Conservation (phyloP, 768 basidiomycete species). For the Podaxis mareebaensis region DNA sequence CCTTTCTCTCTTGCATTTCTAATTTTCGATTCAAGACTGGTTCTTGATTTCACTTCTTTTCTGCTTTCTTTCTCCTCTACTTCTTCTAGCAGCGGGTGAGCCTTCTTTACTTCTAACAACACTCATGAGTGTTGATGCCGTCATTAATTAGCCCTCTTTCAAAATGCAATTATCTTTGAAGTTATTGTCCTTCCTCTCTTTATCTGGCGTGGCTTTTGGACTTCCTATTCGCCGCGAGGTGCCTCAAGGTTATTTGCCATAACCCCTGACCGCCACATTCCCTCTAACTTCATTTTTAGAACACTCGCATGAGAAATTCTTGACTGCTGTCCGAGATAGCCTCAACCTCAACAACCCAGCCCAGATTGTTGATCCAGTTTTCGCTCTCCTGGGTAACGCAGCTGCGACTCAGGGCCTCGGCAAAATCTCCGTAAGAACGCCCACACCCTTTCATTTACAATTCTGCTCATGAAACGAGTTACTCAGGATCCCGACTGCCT, state of each 20-base stretch:
- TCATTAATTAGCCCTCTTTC: neutral
- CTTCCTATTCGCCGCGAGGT: slow-evolving; percentile 59
- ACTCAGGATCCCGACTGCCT: slow-evolving; percentile 57
- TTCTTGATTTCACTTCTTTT: slow-evolving; percentile 41
- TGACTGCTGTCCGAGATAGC: slow-evolving; percentile 49
- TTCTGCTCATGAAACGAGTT: neutral
- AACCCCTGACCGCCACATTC: neutral
- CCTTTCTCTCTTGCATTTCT: slow-evolving; percentile 24
- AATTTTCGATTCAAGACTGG: slow-evolving; percentile 51
- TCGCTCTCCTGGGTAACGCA: slow-evolving; percentile 63
- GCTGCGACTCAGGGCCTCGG: slow-evolving; percentile 59
- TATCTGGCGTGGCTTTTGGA: slow-evolving; percentile 35
- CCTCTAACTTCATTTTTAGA: slow-evolving; percentile 35
- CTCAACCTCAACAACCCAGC: slow-evolving; percentile 59
- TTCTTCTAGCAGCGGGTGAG: neutral
- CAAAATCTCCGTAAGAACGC: slow-evolving; percentile 45
- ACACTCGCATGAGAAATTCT: slow-evolving; percentile 63
- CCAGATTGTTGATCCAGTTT: slow-evolving; percentile 59
- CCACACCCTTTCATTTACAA: neutral
- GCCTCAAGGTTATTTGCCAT: slow-evolving; percentile 47
- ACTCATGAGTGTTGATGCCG: neutral
- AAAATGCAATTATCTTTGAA: slow-evolving; percentile 36
- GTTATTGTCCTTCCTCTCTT: slow-evolving; percentile 34
- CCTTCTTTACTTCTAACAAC: neutral
- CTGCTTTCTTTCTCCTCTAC: slow-evolving; percentile 20